phyloP scores from a whole-genome alignment of 352 stramenopile genomes.

The Achlya hypogyna region DNA sequence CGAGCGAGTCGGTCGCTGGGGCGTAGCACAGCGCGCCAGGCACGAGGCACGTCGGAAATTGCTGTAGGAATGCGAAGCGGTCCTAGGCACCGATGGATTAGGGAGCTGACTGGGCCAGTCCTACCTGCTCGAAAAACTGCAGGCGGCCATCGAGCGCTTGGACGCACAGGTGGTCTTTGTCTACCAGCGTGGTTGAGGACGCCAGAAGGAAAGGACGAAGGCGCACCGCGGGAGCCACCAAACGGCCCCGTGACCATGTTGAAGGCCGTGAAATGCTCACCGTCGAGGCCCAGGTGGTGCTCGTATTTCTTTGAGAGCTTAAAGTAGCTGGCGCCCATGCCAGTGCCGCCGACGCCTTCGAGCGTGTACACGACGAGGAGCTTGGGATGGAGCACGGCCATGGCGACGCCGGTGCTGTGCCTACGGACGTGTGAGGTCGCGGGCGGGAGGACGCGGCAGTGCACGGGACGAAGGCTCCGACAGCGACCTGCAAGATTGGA shows the following conservation, averaged over 20 bases:
- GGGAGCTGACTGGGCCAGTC: not conserved
- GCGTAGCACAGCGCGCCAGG: constrained; percentile 78
- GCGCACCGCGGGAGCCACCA: constrained; percentile 24
- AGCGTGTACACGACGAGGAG: constrained; percentile 72
- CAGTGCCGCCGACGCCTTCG: constrained; percentile 61
- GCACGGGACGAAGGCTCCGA: constrained; percentile 80
- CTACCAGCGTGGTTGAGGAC: constrained; percentile 3
- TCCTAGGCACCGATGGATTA: constrained; percentile 27
- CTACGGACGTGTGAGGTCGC: not conserved
- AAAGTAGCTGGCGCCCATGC: constrained; percentile 75
- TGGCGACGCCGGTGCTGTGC: constrained; percentile 25
- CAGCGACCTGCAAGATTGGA: constrained; percentile 78
- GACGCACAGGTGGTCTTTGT: constrained; percentile 80
- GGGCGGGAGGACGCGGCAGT: constrained; percentile 14
- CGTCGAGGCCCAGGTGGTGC: constrained; percentile 78
- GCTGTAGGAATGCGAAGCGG: constrained; percentile 74
- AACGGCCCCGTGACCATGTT: constrained; percentile 85
- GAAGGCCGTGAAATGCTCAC: constrained; percentile 86
- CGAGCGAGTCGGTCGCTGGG: constrained; percentile 62
- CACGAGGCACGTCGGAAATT: constrained; percentile 73
- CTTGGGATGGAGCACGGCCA: constrained; percentile 84
- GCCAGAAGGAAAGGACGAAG: not conserved
- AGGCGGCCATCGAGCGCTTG: constrained; percentile 85
- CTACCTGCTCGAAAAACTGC: constrained; percentile 85
- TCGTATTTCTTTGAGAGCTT: constrained; percentile 75